Evolutionary conservation across 768 basidiomycete species (phyloP), one percentile per base, ranked within the genome.

Genomic region (Termitomyces bulborhizus): DNA sequence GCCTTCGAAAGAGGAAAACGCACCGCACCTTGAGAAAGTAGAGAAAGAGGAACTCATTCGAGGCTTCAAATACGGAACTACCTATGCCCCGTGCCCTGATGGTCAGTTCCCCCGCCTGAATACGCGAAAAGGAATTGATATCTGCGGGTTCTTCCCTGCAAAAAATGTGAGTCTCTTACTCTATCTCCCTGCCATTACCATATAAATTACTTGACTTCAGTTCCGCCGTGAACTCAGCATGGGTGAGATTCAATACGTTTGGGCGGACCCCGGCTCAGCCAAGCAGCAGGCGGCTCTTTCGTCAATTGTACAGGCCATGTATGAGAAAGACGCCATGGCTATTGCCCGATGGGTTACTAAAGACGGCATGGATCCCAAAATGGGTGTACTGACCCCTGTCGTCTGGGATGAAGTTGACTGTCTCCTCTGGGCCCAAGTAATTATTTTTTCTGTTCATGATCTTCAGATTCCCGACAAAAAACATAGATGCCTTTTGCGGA

Each of bases 401-500:
- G 71, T 76, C 27, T 83, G 85, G 63, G 79, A 83, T 0, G 77
- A 83, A 16, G 76, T 89, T 9, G 92, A 97, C 62, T 90, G 84
- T 64, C 72, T 96, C 55, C 76, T 93, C 46, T 97, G 88, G 90
- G 82, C 82, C 21, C 86, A 86, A 73, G 94, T 92, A 63, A 24
- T 31, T 4, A 7, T n/a, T 16, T 32, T 29, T 11, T 13, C 26
- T 8, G 16, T 11, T n/a, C 13, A 15, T 9, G 4, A n/a, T 40
- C n/a, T 40, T 11, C 39, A 34, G 5, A 48, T 43, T 11, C 3
- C 36, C 16, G 8, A 52, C 2, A 16, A 27, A 21, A 29, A 11
- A 39, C 41, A 9, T 60, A 95, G 93, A 82, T 98, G 80, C 96
- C 96, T 0, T 98, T 97, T 65, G 93, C 93, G 2, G 96, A 99